Conservation (phyloP, 441 rosid genomes). For the Erysimum cheiri region DNA sequence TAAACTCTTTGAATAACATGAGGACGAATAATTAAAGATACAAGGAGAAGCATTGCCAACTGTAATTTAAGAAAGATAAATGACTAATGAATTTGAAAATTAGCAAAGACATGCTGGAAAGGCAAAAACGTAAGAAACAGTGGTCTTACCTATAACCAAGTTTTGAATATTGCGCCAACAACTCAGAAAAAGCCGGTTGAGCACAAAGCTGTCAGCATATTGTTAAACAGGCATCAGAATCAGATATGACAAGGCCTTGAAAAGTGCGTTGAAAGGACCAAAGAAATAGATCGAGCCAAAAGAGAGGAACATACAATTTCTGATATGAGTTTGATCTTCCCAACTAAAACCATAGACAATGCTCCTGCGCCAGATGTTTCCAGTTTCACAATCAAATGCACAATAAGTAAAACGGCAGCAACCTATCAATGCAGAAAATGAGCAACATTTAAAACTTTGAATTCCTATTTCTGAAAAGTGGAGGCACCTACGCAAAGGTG, state of each 20-base stretch:
- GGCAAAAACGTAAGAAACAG: slow-evolving; percentile 26
- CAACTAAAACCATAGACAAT: slow-evolving; percentile 67
- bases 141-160: slow-evolving; percentile 74
- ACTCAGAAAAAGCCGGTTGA: slow-evolving; percentile 82
- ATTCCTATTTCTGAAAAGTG: slow-evolving; percentile 35
- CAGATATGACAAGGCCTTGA: slow-evolving; percentile 28
- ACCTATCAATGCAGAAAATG: slow-evolving; percentile 57
- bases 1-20: slow-evolving; percentile 22
- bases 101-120: slow-evolving; percentile 8
- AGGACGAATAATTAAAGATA: slow-evolving; percentile 14
- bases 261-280: slow-evolving; percentile 16
- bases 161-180: slow-evolving; percentile 69
- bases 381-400: slow-evolving; percentile 73
- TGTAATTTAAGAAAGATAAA: slow-evolving; percentile 7
- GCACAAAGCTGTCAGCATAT: slow-evolving; percentile 64
- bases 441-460: slow-evolving; percentile 1
- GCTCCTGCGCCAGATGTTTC: slow-evolving; percentile 67
- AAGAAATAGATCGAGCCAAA: slow-evolving; percentile 23
- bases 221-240: slow-evolving; percentile 39
- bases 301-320: slow-evolving; percentile 57
- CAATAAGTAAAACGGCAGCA: slow-evolving; percentile 68
- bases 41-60: slow-evolving; percentile 18
- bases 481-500: slow-evolving; percentile 25
- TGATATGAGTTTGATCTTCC: slow-evolving; percentile 57
- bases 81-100: neutral